phyloP scores from a whole-genome alignment of 2,329 filamentous ascomycete genomes.

The Arthrobotrys conoides region DNA sequence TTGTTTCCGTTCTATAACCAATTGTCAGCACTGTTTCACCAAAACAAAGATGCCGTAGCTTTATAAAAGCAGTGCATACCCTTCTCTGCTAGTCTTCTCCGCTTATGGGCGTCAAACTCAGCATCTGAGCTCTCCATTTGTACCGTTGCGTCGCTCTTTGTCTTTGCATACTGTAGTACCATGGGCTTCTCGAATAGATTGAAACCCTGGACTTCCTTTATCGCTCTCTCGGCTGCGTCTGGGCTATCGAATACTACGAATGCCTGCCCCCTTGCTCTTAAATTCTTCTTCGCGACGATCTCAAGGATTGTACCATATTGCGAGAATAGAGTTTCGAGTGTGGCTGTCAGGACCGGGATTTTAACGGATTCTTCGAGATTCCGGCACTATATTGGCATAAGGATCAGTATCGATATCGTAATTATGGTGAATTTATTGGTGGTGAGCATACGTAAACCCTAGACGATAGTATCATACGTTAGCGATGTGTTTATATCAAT shows the following conservation, averaged over 20 bases:
- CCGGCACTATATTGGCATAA: conserved; percentile 68
- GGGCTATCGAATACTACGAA: conserved; percentile 90
- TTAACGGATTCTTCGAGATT: conserved; percentile 96
- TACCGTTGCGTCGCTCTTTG: conserved; percentile 89
- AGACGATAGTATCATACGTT: conserved; percentile 23
- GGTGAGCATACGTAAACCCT: conserved; percentile 61
- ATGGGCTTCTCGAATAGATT: conserved; percentile 93
- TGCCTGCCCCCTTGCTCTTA: conserved; percentile 94
- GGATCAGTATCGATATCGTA: conserved; percentile 64
- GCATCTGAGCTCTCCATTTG: conserved; percentile 79
- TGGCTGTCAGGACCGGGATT: conserved; percentile 79
- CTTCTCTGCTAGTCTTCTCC: conserved; percentile 87
- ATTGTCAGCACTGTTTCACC: neutral
- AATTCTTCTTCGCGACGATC: conserved; percentile 87
- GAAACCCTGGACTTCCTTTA: conserved; percentile 92
- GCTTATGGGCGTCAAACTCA: conserved; percentile 90
- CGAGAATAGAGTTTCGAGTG: conserved; percentile 83
- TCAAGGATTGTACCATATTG: conserved; percentile 90
- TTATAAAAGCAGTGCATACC: conserved; percentile 71
- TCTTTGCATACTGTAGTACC: conserved; percentile 84
- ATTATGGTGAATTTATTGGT: neutral
- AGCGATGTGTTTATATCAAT: conserved; percentile 14
- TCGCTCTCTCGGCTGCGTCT: conserved; percentile 83
- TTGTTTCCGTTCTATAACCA: conserved; percentile 77
- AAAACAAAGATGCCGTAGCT: neutral